These are phyloP conservation scores for Venturia pyrina DNA, from an alignment of 2,329 filamentous ascomycete genomes.

Conservation along the genomic window DNA sequence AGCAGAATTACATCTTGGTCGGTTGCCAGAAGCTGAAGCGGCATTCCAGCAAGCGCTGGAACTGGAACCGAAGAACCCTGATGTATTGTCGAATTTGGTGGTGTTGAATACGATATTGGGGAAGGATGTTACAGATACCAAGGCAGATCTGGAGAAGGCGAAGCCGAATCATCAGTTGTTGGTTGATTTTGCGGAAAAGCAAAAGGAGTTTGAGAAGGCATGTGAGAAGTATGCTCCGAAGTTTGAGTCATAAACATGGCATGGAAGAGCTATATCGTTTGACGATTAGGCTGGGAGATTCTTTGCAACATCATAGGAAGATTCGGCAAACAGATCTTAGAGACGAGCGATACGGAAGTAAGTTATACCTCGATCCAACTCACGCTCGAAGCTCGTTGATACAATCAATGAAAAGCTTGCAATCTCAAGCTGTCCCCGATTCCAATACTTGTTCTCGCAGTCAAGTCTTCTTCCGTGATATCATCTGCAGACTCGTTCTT, in stretches of 20 bases:
- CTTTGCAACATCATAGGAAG: not conserved
- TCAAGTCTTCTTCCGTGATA: not conserved
- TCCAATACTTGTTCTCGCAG: too few relatives aligned
- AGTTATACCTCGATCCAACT: not conserved
- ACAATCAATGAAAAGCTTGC: not conserved
- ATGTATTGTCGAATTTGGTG: constrained; percentile 72
- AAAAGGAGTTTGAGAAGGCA: constrained; percentile 74
- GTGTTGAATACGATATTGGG: constrained; percentile 71
- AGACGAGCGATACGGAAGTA: not conserved
- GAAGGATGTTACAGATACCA: constrained; percentile 54
- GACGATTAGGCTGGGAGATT: not conserved
- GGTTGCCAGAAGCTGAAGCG: constrained; percentile 78
- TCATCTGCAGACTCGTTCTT: not conserved
- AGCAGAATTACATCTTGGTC: constrained; percentile 80
- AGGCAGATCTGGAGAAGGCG: constrained; percentile 40
- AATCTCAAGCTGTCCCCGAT: not conserved
- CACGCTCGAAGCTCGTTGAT: not conserved
- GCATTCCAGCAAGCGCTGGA: constrained; percentile 72
- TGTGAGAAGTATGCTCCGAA: constrained; percentile 80
- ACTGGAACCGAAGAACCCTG: constrained; percentile 59
- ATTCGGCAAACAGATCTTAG: not conserved
- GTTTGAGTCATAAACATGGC: constrained; percentile 45
- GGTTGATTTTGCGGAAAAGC: constrained; percentile 72
- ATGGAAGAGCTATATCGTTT: not conserved
- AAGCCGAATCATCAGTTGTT: constrained; percentile 63